A percentile compares a stretch with the other conserved stretches of the same genome.
Conservation (phyloP, 352 stramenopile genomes). For the Chloridella minuta region DNA sequence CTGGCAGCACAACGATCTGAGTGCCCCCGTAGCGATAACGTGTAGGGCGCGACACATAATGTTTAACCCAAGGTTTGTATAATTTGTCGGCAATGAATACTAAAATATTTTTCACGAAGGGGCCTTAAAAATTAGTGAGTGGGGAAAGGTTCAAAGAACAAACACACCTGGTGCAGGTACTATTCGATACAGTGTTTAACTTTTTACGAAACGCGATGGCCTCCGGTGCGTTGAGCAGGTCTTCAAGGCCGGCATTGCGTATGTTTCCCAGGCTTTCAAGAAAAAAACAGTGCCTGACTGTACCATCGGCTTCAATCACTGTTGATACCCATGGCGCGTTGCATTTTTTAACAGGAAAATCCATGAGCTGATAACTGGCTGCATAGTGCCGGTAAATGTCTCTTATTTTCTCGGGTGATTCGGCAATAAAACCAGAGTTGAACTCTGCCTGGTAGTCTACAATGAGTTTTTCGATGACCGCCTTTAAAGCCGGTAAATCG, state of each 20-base stretch:
- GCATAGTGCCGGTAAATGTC: background rate
- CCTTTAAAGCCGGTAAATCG: background rate
- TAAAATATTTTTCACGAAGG: too few relatives aligned
- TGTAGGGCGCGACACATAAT: too few relatives aligned
- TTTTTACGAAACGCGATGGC: background rate
- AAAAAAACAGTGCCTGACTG: background rate
- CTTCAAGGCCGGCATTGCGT: background rate
- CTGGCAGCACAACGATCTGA: too few relatives aligned
- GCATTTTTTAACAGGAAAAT: background rate
- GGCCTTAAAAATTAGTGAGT: too few relatives aligned
- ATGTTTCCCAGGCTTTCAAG: background rate
- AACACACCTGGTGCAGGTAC: background rate
- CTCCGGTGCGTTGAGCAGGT: background rate
- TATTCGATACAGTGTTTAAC: background rate
- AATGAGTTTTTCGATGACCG: background rate
- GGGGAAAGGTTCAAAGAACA: background rate
- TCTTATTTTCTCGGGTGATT: background rate
- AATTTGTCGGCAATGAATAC: too few relatives aligned
- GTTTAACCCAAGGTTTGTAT: too few relatives aligned
- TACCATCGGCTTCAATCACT: background rate
- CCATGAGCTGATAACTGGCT: background rate
- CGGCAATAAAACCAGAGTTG: background rate
- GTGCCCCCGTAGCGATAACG: too few relatives aligned
- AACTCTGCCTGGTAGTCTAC: background rate
- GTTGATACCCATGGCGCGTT: background rate